Evolutionary conservation across 2,329 filamentous ascomycete genomes (phyloP).

Genomic region (Phyllosticta capitalensis): DNA sequence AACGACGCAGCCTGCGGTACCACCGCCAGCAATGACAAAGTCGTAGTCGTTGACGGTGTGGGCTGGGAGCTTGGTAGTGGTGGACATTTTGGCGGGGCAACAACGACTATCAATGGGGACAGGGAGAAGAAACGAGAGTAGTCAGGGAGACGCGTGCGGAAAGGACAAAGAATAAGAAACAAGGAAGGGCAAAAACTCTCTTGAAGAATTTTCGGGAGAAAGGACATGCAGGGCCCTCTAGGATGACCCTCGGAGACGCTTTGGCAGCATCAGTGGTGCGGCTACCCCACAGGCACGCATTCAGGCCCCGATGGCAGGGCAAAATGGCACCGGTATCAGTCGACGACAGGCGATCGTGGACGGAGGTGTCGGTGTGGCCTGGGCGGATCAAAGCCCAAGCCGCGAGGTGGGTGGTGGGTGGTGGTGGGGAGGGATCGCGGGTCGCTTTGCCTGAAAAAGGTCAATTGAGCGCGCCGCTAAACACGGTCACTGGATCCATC

Average conservation of each 20-base stretch:
- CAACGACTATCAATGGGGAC: constrained; percentile 1
- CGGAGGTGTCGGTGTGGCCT: neutral
- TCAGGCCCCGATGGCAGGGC: neutral
- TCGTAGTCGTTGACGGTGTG: constrained; percentile 61
- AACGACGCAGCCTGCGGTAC: constrained; percentile 78
- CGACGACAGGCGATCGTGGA: neutral
- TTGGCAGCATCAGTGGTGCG: neutral
- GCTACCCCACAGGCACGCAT: neutral
- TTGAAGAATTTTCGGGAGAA: constrained; percentile 2
- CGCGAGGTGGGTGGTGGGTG: neutral
- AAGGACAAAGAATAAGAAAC: constrained; percentile 10
- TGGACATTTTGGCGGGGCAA: constrained; percentile 36
- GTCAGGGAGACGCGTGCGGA: neutral
- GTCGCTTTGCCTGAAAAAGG: neutral
- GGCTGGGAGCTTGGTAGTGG: constrained; percentile 57
- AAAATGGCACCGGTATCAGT: constrained; percentile 6
- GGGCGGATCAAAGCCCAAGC: neutral
- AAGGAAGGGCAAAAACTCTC: neutral
- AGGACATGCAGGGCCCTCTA: neutral
- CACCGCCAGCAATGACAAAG: constrained; percentile 78
- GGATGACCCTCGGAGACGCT: neutral
- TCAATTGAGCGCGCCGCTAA: neutral
- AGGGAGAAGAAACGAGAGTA: constrained; percentile 10
- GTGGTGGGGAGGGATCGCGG: constrained; percentile 1
- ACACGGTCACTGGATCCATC: neutral